Evolutionary conservation across 2,329 filamentous ascomycete genomes (phyloP).

Genomic region (Xylaria digitata): DNA sequence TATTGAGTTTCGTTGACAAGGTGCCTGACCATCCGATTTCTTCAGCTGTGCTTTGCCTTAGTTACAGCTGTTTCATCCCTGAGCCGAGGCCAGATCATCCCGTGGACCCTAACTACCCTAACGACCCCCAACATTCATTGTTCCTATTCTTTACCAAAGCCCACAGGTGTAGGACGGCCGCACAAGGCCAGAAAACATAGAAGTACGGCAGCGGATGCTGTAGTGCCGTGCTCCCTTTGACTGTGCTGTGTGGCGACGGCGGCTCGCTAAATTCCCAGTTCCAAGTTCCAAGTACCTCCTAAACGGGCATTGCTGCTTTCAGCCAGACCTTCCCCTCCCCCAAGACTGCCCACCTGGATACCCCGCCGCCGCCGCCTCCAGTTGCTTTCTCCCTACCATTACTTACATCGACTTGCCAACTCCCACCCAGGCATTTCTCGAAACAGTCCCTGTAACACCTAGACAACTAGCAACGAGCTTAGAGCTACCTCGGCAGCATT

Average conservation of each 20-base stretch:
- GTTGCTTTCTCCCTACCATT: slow-evolving; percentile 29
- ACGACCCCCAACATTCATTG: slow-evolving; percentile 2
- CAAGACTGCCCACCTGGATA: slow-evolving; percentile 24
- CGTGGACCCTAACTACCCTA: neutral
- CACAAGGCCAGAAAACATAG: neutral
- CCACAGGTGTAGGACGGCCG: slow-evolving; percentile 5
- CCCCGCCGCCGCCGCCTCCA: slow-evolving; percentile 25
- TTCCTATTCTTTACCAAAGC: slow-evolving; percentile 12
- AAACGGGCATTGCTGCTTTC: slow-evolving; percentile 42
- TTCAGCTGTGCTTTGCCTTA: slow-evolving; percentile 29
- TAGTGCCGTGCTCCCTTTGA: slow-evolving; percentile 37
- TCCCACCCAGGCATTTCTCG: slow-evolving; percentile 46
- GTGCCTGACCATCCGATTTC: slow-evolving; percentile 16
- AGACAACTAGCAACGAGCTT: slow-evolving; percentile 49
- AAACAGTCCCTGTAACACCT: slow-evolving; percentile 60
- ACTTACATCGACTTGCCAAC: slow-evolving; percentile 27
- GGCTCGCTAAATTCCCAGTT: slow-evolving; percentile 32
- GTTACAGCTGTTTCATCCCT: slow-evolving; percentile 26
- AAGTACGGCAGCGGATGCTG: slow-evolving; percentile 31
- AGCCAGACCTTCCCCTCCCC: slow-evolving; percentile 37
- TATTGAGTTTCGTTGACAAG: slow-evolving; percentile 7
- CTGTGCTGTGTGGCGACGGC: slow-evolving; percentile 35
- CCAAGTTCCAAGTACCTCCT: slow-evolving; percentile 19
- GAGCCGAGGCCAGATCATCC: slow-evolving; percentile 10
- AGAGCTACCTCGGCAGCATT: slow-evolving; percentile 49